Base-by-base conservation (phyloP, 2,329 filamentous ascomycete species). In the Stachybotrys echinatus region DNA sequence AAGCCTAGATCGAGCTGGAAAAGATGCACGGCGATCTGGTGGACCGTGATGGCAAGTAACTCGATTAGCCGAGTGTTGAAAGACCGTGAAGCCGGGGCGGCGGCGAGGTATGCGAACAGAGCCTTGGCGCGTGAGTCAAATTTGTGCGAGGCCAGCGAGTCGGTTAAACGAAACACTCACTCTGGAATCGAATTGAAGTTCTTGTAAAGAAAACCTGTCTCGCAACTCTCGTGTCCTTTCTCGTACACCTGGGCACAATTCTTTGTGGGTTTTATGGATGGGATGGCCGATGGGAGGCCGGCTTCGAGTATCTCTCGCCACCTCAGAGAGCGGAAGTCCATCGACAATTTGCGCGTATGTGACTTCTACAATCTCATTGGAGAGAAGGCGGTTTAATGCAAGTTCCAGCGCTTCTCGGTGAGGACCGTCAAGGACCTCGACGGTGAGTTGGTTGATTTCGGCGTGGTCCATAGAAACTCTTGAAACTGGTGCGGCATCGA, bases 31-130 rank as follows among this genome's bases (percentile, higher is more conserved):
- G 60, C 65, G 6, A 67, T 61, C 6, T 66, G 50, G 39, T 70
- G 65, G 3, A 65, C 45, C 3, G 60, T 51, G 22, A 58, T 23
- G 0, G 61, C 64, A 5, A 61, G 50, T 2, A 70, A 38, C 46
- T 70, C 66, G 7, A 69, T 60, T 6, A 70, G 55, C 1, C 59
- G 52, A 18, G 56, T 57, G 0, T 62, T 52, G 44, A 66, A 70
- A 0, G 53, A 48, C 12, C 52, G 44, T 6, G 64, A 65, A 4
- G 52, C 58, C 2, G 44, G 55, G 2, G 55, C 42, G 1, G 63
- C 55, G 10, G 57, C 54, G 19, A 55, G 54, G 49, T 58, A 68
- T 0, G 50, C 55, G 37, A 50, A 23, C 3, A 67, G 19, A 19
- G 61, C 50, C 64, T 65, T 27, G 12, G 17, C n/a, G n/a, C n/a